Percentiles rank a stretch among this genome's conserved stretches.
Conservation (phyloP, 2,329 filamentous ascomycete species). For the Colletotrichum gigasporum region DNA sequence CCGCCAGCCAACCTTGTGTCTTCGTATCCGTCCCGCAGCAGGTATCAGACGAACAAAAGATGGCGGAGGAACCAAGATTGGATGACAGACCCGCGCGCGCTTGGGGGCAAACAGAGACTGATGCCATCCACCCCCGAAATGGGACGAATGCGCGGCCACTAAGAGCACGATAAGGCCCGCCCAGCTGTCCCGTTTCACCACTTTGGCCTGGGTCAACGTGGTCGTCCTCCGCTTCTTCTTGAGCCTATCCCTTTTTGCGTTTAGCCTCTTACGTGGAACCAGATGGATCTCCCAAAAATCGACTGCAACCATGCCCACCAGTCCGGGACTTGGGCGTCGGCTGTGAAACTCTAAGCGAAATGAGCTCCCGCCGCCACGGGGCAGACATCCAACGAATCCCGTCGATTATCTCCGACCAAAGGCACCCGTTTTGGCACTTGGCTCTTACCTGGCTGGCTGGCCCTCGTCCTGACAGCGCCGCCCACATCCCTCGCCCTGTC, state of each 20-base stretch:
- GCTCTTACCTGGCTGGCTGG: neutral
- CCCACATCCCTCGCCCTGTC: conserved; percentile 22
- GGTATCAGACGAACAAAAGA: conserved; percentile 26
- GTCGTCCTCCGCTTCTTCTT: neutral
- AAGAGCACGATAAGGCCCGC: conserved; percentile 9
- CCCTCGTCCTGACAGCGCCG: conserved; percentile 12
- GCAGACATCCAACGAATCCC: conserved; percentile 21
- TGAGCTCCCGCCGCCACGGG: conserved; percentile 31
- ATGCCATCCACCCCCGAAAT: conserved; percentile 13
- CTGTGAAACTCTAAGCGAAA: conserved; percentile 33
- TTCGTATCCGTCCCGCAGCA: conserved; percentile 12
- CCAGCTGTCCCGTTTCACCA: conserved; percentile 21
- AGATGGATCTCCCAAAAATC: conserved; percentile 12
- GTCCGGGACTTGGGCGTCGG: conserved; percentile 11
- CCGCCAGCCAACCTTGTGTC: neutral
- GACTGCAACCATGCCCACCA: conserved; percentile 15
- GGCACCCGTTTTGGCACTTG: conserved; percentile 13
- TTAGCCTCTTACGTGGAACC: conserved; percentile 27
- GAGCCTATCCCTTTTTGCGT: conserved; percentile 17
- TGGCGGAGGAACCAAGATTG: conserved; percentile 7
- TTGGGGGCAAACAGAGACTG: conserved; percentile 12
- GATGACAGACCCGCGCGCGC: conserved; percentile 20
- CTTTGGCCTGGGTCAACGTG: conserved; percentile 20
- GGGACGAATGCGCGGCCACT: conserved; percentile 1
- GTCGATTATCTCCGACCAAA: conserved; percentile 12